Percentiles rank a stretch among this genome's conserved stretches.
Conservation (phyloP, 2,329 filamentous ascomycete genomes). For the Aspergillus sp. region DNA sequence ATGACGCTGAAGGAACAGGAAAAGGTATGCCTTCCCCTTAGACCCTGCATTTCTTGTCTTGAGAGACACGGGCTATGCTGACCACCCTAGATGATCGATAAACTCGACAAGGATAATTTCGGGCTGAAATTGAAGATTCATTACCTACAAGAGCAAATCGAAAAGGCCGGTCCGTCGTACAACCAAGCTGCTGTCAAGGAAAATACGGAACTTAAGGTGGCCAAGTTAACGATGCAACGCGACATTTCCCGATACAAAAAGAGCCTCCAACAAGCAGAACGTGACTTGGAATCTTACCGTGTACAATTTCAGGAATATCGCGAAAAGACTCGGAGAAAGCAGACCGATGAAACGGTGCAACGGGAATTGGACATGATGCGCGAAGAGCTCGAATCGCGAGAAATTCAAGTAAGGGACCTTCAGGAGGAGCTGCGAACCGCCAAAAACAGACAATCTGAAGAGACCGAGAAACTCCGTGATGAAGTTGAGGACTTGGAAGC, state of each 20-base stretch:
- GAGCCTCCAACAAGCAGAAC: slow-evolving; percentile 76
- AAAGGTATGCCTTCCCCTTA: slow-evolving; percentile 56
- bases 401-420: slow-evolving; percentile 41
- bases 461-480: slow-evolving; percentile 67
- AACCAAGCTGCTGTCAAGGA: slow-evolving; percentile 87
- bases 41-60: not conserved
- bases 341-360: slow-evolving; percentile 68
- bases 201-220: slow-evolving; percentile 93
- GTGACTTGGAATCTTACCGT: slow-evolving; percentile 79
- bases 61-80: slow-evolving; percentile 4
- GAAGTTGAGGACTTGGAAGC: slow-evolving; percentile 74
- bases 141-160: slow-evolving; percentile 87
- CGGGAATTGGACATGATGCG: slow-evolving; percentile 56
- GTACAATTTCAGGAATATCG: slow-evolving; percentile 80
- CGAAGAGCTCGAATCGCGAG: slow-evolving; percentile 51
- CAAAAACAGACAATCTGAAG: slow-evolving; percentile 55
- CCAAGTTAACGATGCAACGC: slow-evolving; percentile 83
- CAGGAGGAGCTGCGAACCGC: slow-evolving; percentile 58
- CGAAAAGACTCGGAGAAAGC: slow-evolving; percentile 74
- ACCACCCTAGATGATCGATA: slow-evolving; percentile 67
- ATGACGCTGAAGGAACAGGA: slow-evolving; percentile 93
- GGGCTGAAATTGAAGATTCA: slow-evolving; percentile 95
- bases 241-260: slow-evolving; percentile 88
- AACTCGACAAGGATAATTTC: slow-evolving; percentile 98
- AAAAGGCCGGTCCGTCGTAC: slow-evolving; percentile 84